phyloP scores from a whole-genome alignment of 257 asterid genomes.

The Striga asiatica region DNA sequence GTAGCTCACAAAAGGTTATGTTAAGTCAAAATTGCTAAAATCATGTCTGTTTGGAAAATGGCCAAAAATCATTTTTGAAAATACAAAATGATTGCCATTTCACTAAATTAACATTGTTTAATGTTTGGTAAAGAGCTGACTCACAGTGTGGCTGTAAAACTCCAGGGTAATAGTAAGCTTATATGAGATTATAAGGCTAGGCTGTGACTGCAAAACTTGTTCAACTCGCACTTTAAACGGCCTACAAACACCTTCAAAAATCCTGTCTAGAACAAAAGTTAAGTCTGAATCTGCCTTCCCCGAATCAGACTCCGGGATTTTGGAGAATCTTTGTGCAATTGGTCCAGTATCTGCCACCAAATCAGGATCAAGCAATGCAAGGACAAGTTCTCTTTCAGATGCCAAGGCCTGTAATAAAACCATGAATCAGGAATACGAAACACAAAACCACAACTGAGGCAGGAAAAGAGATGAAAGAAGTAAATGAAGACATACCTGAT shows the following conservation, averaged over 20 bases:
- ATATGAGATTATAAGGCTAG: constrained; percentile 74
- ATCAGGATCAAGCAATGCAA: constrained; percentile 90
- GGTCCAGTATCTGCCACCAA: constrained; percentile 58
- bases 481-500: constrained; percentile 46
- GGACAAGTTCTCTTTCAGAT: constrained; percentile 96
- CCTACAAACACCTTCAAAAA: constrained; percentile 97
- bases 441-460: background rate
- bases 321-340: constrained; percentile 48
- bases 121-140: constrained; percentile 21
- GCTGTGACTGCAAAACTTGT: constrained; percentile 97
- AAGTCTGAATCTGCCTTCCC: constrained; percentile 72
- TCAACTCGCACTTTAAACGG: constrained; percentile 98
- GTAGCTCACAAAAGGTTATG: too few species aligned
- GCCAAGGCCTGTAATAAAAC: constrained; percentile 70
- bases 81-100: background rate
- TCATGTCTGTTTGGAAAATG: too few species aligned
- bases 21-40: too few species aligned
- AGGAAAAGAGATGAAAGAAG: background rate
- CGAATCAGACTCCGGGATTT: constrained; percentile 34
- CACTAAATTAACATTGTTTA: background rate
- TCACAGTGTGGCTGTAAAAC: constrained; percentile 92
- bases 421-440: constrained; percentile 14
- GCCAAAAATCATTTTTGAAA: too few species aligned
- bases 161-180: constrained; percentile 88
- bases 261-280: constrained; percentile 88